A percentile compares a stretch with the other conserved stretches of the same genome.
phyloP scores from a whole-genome alignment of 1,284 basidiomycete genomes.

The Flammula alnicola region DNA sequence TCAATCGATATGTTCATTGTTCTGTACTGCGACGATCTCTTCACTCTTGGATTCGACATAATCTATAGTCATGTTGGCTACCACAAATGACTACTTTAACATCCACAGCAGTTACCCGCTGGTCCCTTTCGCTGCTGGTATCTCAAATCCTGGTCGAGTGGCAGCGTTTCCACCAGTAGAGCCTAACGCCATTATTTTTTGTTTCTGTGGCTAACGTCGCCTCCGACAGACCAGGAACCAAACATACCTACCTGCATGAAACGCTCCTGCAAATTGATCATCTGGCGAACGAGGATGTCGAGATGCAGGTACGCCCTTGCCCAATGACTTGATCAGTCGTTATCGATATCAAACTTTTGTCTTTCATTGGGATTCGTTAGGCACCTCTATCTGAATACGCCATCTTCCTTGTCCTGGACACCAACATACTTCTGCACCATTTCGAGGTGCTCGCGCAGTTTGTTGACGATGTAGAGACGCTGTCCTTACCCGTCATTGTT shows the following conservation, averaged over 20 bases:
- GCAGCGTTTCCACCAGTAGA: not conserved
- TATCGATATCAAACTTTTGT: not conserved
- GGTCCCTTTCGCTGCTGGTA: too few relatives aligned
- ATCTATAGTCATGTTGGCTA: not conserved
- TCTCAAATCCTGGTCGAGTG: not conserved
- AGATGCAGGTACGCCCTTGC: constrained; percentile 57
- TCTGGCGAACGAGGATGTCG: constrained; percentile 66
- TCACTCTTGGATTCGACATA: not conserved
- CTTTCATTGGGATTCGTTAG: constrained; percentile 28
- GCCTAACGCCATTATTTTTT: not conserved
- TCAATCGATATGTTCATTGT: not conserved
- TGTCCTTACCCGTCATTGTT: constrained; percentile 54
- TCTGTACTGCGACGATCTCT: not conserved
- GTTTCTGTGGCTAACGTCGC: too few relatives aligned
- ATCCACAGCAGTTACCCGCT: too few relatives aligned
- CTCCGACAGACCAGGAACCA: constrained; percentile 11
- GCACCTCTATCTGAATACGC: constrained; percentile 42
- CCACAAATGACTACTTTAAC: too few relatives aligned
- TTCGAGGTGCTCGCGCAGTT: constrained; percentile 67
- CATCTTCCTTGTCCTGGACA: constrained; percentile 67
- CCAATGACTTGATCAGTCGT: not conserved
- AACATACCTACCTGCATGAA: constrained; percentile 35
- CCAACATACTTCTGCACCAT: constrained; percentile 71
- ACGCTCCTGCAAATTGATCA: constrained; percentile 56
- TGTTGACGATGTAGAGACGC: constrained; percentile 59